Base-by-base conservation (phyloP, 225 moss, liverwort and hornwort species). In the Climacium dendroides region DNA sequence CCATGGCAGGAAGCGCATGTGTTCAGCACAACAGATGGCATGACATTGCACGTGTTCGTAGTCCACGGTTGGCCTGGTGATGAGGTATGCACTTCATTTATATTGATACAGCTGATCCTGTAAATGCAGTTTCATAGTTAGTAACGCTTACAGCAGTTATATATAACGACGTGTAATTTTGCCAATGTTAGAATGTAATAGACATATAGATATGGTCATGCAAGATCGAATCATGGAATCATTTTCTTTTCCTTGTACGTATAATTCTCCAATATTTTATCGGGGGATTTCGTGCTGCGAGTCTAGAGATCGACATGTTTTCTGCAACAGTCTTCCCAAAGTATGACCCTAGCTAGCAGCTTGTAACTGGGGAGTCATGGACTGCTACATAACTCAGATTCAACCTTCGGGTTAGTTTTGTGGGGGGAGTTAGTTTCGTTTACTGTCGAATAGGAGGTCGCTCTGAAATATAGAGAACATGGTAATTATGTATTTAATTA, bases 1-100 rank as follows among this genome's bases (percentile, higher is more conserved):
- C 35, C 24, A 22, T 64, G 64, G 64, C 94, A 97, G 97, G 97
- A 97, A 94, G 97, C 97, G 63, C 97, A 97, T 79, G 92, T 96
- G 22, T 97, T 97, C 86, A 96, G 97, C 86, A 96, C 97, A 54
- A 87, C 90, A n/a, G 95, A 97, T 86, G 95, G 95, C 73, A 93
- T 97, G 96, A 94, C 97, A 26, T 91, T 97, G 92, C 95, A 95
- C 76, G 95, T 95, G 22, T 97, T 95, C 43, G 95, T 97, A 24
- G 91, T 97, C 29, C 93, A 94, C 76, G 95, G 95, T 50, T 97
- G 97, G 97, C 88, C 92, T 64, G 95, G 95, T 35, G 90, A 92
- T 75, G 90, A 96, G 96, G 96, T 95, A 55, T 87, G 81, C 47
- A 19, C 83, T 19, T 58, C 3, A 32, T 73, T 20, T 28, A 7